phyloP scores from a whole-genome alignment of 139 green algal genomes.

The Nannochloris sp. region DNA sequence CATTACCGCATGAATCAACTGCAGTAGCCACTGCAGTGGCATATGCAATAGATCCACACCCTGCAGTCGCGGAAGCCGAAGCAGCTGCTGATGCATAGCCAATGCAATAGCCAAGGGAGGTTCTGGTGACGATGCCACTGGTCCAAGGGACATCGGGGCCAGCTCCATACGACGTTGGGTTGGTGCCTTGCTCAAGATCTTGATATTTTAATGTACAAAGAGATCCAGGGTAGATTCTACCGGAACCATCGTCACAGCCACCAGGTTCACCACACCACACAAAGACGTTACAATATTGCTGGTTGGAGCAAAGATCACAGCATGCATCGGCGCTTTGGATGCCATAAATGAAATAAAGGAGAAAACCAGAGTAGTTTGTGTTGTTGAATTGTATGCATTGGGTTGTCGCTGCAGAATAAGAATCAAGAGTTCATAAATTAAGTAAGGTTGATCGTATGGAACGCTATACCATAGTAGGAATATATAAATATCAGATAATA shows the following conservation, averaged over 20 bases:
- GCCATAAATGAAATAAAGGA: neutral
- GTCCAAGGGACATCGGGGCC: neutral
- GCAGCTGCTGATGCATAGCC: neutral
- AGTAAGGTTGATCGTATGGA: neutral
- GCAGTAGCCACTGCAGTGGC: neutral
- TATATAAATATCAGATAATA: neutral
- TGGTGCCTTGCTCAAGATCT: neutral
- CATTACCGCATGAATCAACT: slow-evolving; percentile 2
- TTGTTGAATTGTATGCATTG: neutral
- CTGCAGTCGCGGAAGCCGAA: neutral
- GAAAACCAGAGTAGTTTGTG: neutral
- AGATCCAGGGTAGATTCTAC: neutral
- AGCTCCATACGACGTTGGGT: neutral
- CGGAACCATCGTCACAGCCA: neutral
- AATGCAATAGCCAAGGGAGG: neutral
- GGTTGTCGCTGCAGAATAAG: neutral
- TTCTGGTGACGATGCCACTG: neutral
- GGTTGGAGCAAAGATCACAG: neutral
- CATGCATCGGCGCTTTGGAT: no score
- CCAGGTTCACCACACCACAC: neutral
- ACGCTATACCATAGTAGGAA: neutral
- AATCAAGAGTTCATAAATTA: neutral
- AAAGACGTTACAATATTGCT: neutral
- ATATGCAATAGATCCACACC: neutral
- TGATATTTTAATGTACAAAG: neutral